Evolutionary conservation across 306 rosid species (phyloP).

Genomic region (Phaseolus lunatus): DNA sequence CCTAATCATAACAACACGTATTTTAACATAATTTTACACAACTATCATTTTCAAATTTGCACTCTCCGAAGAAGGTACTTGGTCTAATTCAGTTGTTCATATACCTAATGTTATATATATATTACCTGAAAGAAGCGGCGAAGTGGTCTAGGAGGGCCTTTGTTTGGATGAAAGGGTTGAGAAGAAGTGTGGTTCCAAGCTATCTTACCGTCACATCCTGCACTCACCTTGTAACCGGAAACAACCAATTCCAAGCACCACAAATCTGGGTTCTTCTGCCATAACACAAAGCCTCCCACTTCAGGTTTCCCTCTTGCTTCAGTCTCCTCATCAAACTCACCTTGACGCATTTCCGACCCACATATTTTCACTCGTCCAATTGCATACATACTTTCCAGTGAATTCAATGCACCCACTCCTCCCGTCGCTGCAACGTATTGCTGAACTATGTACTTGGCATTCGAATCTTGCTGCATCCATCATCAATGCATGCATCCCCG

Average conservation of each 20-base stretch:
- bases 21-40: too few relatives aligned
- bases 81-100: too few relatives aligned
- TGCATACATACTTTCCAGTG: constrained; percentile 77
- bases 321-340: constrained; percentile 42
- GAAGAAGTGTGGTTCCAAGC: constrained; percentile 89
- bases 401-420: constrained; percentile 67
- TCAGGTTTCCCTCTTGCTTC: constrained; percentile 59
- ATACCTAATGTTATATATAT: too few relatives aligned
- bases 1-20: constrained; percentile 61
- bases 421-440: constrained; percentile 90
- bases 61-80: too few relatives aligned
- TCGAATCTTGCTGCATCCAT: constrained; percentile 66
- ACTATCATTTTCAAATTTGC: too few relatives aligned
- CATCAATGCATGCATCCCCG: constrained; percentile 3
- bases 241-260: constrained; percentile 92
- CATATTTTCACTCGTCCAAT: constrained; percentile 79
- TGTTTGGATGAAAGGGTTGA: constrained; percentile 77
- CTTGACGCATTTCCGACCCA: constrained; percentile 67
- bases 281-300: constrained; percentile 84
- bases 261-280: constrained; percentile 91
- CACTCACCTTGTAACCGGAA: constrained; percentile 80
- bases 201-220: constrained; percentile 79
- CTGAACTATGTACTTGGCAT: constrained; percentile 82
- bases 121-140: constrained; percentile 92
- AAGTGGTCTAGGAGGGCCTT: constrained; percentile 92